Base-by-base conservation (phyloP, 176 grass and related monocot species). In the Themeda triandra region DNA sequence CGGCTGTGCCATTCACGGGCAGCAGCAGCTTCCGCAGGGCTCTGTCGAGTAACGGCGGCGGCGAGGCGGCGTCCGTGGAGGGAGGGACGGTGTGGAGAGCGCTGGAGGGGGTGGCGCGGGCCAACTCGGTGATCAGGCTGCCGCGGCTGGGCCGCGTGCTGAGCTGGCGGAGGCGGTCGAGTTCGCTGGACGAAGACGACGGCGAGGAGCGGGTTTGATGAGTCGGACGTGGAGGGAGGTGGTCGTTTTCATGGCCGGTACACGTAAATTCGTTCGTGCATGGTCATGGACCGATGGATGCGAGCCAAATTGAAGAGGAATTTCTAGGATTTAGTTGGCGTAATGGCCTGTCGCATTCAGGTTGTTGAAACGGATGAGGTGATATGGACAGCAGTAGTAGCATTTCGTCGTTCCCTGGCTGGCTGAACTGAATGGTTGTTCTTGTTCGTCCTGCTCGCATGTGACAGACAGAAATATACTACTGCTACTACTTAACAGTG, bases 61-160 rank as follows among this genome's bases (percentile, higher is more conserved):
- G 62, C 3, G 67, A 63, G 27, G 35, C 15, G 70, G 0, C 56
- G 70, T 0, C 54, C 48, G 79, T 81, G 67, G 86, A 82, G 66
- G 90, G 64, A 49, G 77, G 78, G 51, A 64, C 60, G 13, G 84
- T 42, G 67, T 94, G 92, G 88, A 89, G 48, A 23, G 92, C 92
- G 6, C 81, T 94, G 29, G 86, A 97, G 9, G 94, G 92, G 8
- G 75, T 94, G 54, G 86, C 76, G 14, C 76, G 94, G 54, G 85
- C 80, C 17, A 97, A 97, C 73, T 90, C 94, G 10, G 62, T 94
- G 69, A 40, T 90, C 40, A 92, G 89, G 90, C 65, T 92, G 54
- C 94, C 92, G 0, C 81, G 88, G 25, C 32, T 92, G 32, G 69
- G 85, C 14, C 73, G 32, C 49, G 85, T 82, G n/a, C 49, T 92